Conservation (phyloP, 805 yeast genomes). For the Wickerhamiella musiphila region DNA sequence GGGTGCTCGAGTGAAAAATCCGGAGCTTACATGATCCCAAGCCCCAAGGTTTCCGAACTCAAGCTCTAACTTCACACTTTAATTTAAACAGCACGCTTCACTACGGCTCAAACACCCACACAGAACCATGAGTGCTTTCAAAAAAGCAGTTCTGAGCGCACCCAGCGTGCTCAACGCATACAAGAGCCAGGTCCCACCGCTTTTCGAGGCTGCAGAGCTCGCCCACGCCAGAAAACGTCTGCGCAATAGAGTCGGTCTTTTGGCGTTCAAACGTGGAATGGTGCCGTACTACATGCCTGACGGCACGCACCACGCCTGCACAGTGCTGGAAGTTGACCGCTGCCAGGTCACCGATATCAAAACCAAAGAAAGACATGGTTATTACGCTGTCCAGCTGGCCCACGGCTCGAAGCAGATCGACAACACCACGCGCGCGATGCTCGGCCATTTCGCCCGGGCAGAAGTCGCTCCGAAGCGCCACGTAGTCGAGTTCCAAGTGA, state of each 20-base stretch:
- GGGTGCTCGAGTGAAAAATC: too few relatives aligned
- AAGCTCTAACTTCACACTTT: too few relatives aligned
- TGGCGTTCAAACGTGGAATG: conserved; percentile 83
- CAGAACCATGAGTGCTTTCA: not conserved
- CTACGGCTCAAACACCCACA: too few relatives aligned
- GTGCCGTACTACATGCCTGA: conserved; percentile 51
- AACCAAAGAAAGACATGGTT: conserved; percentile 58
- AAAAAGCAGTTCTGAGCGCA: conserved; percentile 20
- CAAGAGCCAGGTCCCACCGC: conserved; percentile 30
- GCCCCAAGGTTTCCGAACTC: not conserved
- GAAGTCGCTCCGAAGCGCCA: conserved; percentile 67
- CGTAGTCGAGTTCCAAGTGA: conserved; percentile 65
- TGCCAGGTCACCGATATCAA: conserved; percentile 70
- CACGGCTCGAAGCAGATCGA: conserved; percentile 49
- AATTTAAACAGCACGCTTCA: too few relatives aligned
- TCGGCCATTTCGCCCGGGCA: conserved; percentile 67
- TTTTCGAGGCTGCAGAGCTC: conserved; percentile 49
- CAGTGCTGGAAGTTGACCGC: conserved; percentile 72
- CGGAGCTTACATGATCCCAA: too few relatives aligned
- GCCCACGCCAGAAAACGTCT: conserved; percentile 59
- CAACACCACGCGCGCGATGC: conserved; percentile 44
- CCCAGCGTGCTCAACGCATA: conserved; percentile 16
- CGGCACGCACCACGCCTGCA: conserved; percentile 64
- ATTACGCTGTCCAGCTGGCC: conserved; percentile 75
- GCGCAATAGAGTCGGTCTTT: conserved; percentile 62